A percentile compares a stretch with the other conserved stretches of the same genome.
These are phyloP conservation scores for Botrytis deweyae DNA, from an alignment of 2,329 filamentous ascomycete genomes.

Conservation along the genomic window DNA sequence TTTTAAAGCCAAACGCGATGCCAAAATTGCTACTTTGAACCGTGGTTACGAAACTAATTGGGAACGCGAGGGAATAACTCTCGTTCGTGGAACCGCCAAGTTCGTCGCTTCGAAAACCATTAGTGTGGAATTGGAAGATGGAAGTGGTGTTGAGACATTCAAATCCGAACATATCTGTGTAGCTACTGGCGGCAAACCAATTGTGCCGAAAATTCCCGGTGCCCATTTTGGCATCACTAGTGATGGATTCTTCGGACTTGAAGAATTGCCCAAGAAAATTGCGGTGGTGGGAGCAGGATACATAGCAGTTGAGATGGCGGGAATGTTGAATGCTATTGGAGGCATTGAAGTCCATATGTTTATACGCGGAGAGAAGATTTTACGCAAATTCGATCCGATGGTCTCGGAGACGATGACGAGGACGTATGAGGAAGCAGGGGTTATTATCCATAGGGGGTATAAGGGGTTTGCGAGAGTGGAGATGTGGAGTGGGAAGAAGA, in stretches of 20 bases:
- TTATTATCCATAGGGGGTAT: slow-evolving; percentile 49
- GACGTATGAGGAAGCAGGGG: slow-evolving; percentile 49
- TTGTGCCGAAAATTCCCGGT: slow-evolving; percentile 43
- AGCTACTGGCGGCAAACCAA: slow-evolving; percentile 49
- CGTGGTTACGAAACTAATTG: slow-evolving; percentile 51
- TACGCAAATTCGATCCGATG: slow-evolving; percentile 54
- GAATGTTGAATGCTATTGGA: slow-evolving; percentile 48
- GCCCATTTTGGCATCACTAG: slow-evolving; percentile 51
- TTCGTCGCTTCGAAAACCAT: slow-evolving; percentile 47
- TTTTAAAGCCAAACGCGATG: slow-evolving; percentile 50
- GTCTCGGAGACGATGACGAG: slow-evolving; percentile 52
- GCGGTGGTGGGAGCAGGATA: slow-evolving; percentile 50
- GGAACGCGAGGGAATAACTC: slow-evolving; percentile 49
- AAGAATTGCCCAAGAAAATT: slow-evolving; percentile 50
- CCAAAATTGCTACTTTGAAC: slow-evolving; percentile 47
- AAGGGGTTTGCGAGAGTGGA: slow-evolving; percentile 49
- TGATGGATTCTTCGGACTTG: slow-evolving; percentile 52
- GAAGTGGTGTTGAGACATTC: slow-evolving; percentile 41
- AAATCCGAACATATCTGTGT: slow-evolving; percentile 49
- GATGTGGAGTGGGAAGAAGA: slow-evolving; percentile 30
- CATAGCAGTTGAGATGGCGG: slow-evolving; percentile 44
- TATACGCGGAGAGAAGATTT: slow-evolving; percentile 48
- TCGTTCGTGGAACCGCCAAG: slow-evolving; percentile 48
- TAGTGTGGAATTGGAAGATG: slow-evolving; percentile 46
- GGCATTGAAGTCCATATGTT: slow-evolving; percentile 52